phyloP scores from a whole-genome alignment of 345 rosid species.

The Stellera chamaejasme region DNA sequence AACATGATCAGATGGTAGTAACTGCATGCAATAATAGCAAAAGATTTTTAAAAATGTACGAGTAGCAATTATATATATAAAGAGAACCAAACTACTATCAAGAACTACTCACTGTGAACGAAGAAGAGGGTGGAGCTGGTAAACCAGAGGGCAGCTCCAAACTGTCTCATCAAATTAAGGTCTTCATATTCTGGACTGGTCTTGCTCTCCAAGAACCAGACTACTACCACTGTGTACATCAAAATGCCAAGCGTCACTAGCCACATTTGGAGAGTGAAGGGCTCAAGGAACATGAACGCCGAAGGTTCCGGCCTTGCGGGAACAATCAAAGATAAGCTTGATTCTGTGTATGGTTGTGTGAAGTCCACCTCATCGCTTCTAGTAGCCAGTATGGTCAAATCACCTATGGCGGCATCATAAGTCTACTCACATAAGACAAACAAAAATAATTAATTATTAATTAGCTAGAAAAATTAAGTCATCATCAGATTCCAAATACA shows the following conservation, averaged over 20 bases:
- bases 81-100: no score
- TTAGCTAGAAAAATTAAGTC: no score
- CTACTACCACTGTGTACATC: conserved; percentile 34
- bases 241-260: conserved; percentile 27
- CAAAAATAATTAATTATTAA: no score
- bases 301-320: conserved; percentile 15
- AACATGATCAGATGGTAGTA: no score
- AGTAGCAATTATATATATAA: no score
- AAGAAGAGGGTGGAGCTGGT: conserved; percentile 46
- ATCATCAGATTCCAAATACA: no score
- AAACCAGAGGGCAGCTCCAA: conserved; percentile 36
- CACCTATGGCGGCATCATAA: conserved; percentile 36
- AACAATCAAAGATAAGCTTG: conserved; percentile 48
- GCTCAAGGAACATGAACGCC: conserved; percentile 37
- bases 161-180: conserved; percentile 20
- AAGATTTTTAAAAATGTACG: no score
- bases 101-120: conserved; percentile 38
- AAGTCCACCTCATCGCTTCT: conserved; percentile 34
- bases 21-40: background rate
- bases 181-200: conserved; percentile 32
- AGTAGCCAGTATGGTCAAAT: conserved; percentile 36
- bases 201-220: conserved; percentile 42
- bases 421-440: conserved; percentile 23
- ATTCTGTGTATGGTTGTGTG: conserved; percentile 42
- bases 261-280: conserved; percentile 48